Evolutionary conservation across 148 eudicot genomes (phyloP).

Genomic region (Camellia lanceoleosa): DNA sequence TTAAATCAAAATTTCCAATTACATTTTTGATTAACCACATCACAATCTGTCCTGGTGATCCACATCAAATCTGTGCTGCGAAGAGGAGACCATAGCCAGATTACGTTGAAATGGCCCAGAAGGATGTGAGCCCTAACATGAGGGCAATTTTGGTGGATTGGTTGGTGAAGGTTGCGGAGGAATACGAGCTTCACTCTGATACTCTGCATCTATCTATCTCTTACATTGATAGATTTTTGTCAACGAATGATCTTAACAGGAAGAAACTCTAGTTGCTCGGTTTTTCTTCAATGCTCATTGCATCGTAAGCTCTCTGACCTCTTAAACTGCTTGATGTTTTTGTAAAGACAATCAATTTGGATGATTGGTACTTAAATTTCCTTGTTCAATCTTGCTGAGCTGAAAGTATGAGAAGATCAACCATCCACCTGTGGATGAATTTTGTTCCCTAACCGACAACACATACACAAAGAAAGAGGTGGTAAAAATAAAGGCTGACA

Average conservation of each 20-base stretch:
- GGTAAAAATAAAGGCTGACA: slow-evolving; percentile 79
- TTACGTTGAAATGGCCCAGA: slow-evolving; percentile 48
- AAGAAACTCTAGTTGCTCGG: slow-evolving; percentile 75
- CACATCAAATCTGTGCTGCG: slow-evolving; percentile 19
- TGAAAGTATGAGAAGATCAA: slow-evolving; percentile 89
- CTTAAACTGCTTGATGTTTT: not conserved
- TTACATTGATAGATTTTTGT: slow-evolving; percentile 68
- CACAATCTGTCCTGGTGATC: too few relatives aligned
- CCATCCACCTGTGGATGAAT: slow-evolving; percentile 68
- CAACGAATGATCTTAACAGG: slow-evolving; percentile 40
- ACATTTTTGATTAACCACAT: too few relatives aligned
- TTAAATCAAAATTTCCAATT: too few relatives aligned
- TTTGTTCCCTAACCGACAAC: slow-evolving; percentile 75
- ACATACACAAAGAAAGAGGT: slow-evolving; percentile 76
- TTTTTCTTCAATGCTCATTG: slow-evolving; percentile 78
- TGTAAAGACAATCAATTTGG: not conserved
- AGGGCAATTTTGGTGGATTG: slow-evolving; percentile 74
- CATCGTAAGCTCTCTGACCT: slow-evolving; percentile 54
- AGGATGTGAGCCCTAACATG: slow-evolving; percentile 72
- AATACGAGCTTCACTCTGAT: slow-evolving; percentile 67
- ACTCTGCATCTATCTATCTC: slow-evolving; percentile 60
- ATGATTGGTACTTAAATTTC: not conserved
- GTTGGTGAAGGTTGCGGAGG: slow-evolving; percentile 79
- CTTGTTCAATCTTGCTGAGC: not conserved
- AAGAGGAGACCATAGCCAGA: slow-evolving; percentile 61